phyloP scores from a whole-genome alignment of 2,329 filamentous ascomycete species.

The Byssochlamys sp. region DNA sequence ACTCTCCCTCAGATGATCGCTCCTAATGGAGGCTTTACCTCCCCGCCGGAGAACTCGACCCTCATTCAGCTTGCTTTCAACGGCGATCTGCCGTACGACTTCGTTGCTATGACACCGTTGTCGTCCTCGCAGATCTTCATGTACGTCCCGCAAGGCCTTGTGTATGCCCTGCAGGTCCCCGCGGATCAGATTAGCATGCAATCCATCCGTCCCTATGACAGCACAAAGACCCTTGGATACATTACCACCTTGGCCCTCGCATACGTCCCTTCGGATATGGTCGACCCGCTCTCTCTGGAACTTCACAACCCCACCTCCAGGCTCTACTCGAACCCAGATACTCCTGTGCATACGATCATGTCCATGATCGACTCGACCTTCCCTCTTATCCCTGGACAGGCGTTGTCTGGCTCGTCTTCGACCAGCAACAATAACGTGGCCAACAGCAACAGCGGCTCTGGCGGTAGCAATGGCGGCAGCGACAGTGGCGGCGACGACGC shows the following conservation, averaged over 20 bases:
- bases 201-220: constrained; percentile 68
- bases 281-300: constrained; percentile 58
- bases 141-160: constrained; percentile 62
- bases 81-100: constrained; percentile 70
- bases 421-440: constrained; percentile 22
- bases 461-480: constrained; percentile 32
- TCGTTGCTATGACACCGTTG: constrained; percentile 61
- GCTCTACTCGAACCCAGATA: constrained; percentile 61
- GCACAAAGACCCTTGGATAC: constrained; percentile 56
- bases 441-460: constrained; percentile 23
- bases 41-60: constrained; percentile 54
- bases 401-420: constrained; percentile 34
- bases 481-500: constrained; percentile 31
- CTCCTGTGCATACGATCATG: constrained; percentile 63
- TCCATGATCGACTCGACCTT: constrained; percentile 75
- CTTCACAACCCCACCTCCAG: constrained; percentile 61
- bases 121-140: constrained; percentile 79
- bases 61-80: constrained; percentile 79
- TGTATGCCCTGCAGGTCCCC: constrained; percentile 47
- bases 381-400: constrained; percentile 49
- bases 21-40: constrained; percentile 51
- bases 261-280: constrained; percentile 62
- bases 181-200: constrained; percentile 53
- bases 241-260: constrained; percentile 71
- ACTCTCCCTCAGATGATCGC: constrained; percentile 66